These are phyloP conservation scores for Fusarium anguioides DNA, from an alignment of 2,329 filamentous ascomycete genomes.

Conservation along the genomic window DNA sequence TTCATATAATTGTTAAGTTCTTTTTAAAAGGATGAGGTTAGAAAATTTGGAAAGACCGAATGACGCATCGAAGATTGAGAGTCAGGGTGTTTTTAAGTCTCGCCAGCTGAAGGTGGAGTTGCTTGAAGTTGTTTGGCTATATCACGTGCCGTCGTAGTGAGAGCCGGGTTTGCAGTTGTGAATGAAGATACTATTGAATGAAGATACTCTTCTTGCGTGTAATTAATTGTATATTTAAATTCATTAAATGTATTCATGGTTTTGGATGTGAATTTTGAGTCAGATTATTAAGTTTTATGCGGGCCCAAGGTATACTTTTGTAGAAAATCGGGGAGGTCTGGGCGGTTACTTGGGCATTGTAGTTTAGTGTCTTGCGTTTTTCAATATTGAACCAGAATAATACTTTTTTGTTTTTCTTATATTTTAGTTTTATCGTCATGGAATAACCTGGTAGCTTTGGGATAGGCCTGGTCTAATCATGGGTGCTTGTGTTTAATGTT, in stretches of 20 bases:
- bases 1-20: too few relatives aligned
- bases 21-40: slow-evolving; percentile 8
- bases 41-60: slow-evolving; percentile 14
- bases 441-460: neutral
- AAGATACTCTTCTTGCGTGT: neutral
- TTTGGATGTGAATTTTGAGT: neutral
- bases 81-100: slow-evolving; percentile 30
- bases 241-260: neutral
- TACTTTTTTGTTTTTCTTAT: too few relatives aligned
- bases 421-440: too few relatives aligned
- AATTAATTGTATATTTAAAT: too few relatives aligned
- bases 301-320: neutral
- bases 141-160: slow-evolving; percentile 28
- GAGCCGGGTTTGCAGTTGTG: neutral
- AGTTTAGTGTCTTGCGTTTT: neutral
- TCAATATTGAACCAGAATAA: neutral
- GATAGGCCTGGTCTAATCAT: neutral
- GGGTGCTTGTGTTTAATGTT: neutral
- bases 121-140: slow-evolving; percentile 7
- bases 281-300: neutral
- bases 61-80: slow-evolving; percentile 31
- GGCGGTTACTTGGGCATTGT: neutral
- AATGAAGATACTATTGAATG: neutral
- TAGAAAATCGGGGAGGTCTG: neutral
- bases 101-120: slow-evolving; percentile 21